Evolutionary conservation across 1,284 basidiomycete species (phyloP).

Genomic region (Sporisorium exsertum): DNA sequence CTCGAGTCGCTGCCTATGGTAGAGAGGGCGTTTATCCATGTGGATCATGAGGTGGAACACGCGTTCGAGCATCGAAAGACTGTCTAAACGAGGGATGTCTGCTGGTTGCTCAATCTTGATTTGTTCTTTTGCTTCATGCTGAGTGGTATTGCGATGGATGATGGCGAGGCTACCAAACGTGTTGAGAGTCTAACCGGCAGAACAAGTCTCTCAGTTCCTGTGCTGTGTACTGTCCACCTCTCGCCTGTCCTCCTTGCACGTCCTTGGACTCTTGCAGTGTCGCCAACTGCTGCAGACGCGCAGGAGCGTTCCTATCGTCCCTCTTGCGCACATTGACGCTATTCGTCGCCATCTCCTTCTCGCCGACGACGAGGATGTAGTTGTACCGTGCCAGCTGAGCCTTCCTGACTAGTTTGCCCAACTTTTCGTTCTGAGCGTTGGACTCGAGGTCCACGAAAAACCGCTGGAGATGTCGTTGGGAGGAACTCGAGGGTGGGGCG

Average conservation of each 20-base stretch:
- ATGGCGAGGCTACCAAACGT: constrained; percentile 20
- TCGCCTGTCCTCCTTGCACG: neutral
- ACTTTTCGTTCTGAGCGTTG: constrained; percentile 52
- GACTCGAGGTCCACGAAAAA: constrained; percentile 65
- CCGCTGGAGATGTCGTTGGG: constrained; percentile 44
- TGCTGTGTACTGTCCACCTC: constrained; percentile 18
- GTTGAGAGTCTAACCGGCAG: constrained; percentile 28
- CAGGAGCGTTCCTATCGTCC: constrained; percentile 37
- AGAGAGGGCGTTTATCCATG: constrained; percentile 71
- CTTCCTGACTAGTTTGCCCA: constrained; percentile 58
- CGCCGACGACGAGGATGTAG: constrained; percentile 64
- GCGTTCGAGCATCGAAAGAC: constrained; percentile 56
- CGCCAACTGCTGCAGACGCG: constrained; percentile 13
- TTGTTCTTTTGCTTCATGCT: neutral
- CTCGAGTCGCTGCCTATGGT: constrained; percentile 91
- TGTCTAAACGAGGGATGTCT: constrained; percentile 13
- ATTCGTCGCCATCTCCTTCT: constrained; percentile 50
- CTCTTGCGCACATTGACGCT: constrained; percentile 59
- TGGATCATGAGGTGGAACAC: constrained; percentile 61
- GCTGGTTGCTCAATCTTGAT: neutral
- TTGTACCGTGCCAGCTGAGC: constrained; percentile 60
- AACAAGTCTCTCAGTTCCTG: constrained; percentile 27
- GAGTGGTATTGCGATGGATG: neutral
- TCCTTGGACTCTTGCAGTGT: neutral
- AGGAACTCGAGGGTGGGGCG: constrained; percentile 1